Conservation (phyloP, 106 monocot species). For the Platanthera guangdongensis region DNA sequence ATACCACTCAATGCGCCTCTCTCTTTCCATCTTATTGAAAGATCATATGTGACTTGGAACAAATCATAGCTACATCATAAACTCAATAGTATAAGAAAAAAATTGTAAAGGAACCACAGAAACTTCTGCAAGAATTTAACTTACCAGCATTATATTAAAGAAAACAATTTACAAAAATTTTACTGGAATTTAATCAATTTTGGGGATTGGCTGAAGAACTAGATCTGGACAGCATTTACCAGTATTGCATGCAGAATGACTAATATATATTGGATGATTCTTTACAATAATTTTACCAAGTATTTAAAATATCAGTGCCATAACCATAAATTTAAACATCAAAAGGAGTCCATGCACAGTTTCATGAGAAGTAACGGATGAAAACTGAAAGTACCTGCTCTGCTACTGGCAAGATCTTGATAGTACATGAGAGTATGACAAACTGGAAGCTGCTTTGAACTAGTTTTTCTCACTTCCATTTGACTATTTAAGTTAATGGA, state of each 20-base stretch:
- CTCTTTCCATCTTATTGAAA: too few species aligned
- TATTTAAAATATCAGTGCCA: not conserved
- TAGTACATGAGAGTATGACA: conserved; percentile 7
- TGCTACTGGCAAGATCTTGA: conserved; percentile 27
- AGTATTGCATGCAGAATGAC: not conserved
- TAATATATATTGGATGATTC: not conserved
- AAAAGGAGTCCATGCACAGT: not conserved
- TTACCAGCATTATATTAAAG: not conserved
- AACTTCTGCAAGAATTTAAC: not conserved
- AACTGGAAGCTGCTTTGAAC: conserved; percentile 14
- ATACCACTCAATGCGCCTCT: too few species aligned
- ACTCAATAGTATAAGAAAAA: not conserved
- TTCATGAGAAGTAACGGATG: not conserved
- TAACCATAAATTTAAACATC: not conserved
- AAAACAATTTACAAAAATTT: not conserved
- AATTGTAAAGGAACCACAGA: not conserved
- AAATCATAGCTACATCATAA: too few species aligned
- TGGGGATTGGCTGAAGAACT: not conserved
- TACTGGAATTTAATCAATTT: not conserved
- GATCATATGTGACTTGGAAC: too few species aligned
- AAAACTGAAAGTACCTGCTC: conserved; percentile 25
- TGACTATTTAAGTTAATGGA: conserved; percentile 1
- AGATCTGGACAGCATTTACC: not conserved
- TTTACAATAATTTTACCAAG: not conserved
- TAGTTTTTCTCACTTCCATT: conserved; percentile 11